These are phyloP conservation scores for Aspergillus clavatus DNA, from an alignment of 2,329 filamentous ascomycete species.

Conservation along the genomic window DNA sequence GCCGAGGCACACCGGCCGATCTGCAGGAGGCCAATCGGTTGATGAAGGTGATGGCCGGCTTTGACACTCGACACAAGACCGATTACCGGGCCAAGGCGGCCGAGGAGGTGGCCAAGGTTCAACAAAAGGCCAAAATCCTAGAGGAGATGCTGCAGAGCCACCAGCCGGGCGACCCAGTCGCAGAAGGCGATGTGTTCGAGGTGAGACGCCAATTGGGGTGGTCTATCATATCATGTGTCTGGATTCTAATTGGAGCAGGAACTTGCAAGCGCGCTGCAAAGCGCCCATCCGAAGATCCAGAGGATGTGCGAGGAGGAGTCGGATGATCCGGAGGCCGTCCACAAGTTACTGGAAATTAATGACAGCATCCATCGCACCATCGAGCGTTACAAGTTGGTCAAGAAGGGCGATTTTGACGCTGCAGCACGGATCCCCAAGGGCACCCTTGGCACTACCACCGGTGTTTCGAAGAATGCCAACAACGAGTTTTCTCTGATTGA, in stretches of 20 bases:
- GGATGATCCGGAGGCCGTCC: conserved; percentile 91
- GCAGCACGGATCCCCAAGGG: conserved; percentile 80
- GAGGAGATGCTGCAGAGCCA: conserved; percentile 90
- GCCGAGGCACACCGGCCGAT: conserved; percentile 84
- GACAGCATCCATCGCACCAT: conserved; percentile 98
- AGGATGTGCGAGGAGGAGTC: conserved; percentile 99
- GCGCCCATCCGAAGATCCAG: conserved; percentile 96
- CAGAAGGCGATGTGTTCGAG: conserved; percentile 64
- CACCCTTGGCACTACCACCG: conserved; percentile 64
- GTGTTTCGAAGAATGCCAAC: conserved; percentile 60
- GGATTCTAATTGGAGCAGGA: conserved; percentile 50
- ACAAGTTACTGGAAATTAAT: conserved; percentile 93
- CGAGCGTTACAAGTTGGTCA: conserved; percentile 90
- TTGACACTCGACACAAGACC: conserved; percentile 90
- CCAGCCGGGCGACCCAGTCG: conserved; percentile 72
- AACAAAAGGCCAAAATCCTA: conserved; percentile 86
- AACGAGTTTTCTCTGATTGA: conserved; percentile 92
- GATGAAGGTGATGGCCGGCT: conserved; percentile 99
- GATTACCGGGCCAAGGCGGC: conserved; percentile 97
- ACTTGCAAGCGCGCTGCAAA: conserved; percentile 80
- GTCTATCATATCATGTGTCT: background rate
- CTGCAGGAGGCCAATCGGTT: conserved; percentile 93
- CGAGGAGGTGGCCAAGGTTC: conserved; percentile 88
- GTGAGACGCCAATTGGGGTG: conserved; percentile 33
- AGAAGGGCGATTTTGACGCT: conserved; percentile 84